A percentile compares a stretch with the other conserved stretches of the same genome.
phyloP scores from a whole-genome alignment of 2,329 filamentous ascomycete genomes.

The Aspergillus ibericus region DNA sequence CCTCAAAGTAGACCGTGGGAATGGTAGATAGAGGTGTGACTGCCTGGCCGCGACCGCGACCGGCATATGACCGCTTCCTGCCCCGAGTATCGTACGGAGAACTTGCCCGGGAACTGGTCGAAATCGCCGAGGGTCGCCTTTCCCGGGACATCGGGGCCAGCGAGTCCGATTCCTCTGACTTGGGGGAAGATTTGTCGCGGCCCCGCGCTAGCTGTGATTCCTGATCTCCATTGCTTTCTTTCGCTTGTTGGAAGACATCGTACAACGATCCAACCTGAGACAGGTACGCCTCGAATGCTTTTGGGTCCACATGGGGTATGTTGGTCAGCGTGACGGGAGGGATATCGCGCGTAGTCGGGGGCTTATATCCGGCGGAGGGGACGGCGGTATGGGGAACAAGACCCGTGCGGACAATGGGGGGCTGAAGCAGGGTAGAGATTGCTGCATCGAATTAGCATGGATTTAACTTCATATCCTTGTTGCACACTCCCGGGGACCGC shows the following conservation, averaged over 20 bases:
- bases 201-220: slow-evolving; percentile 48
- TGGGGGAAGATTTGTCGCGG: slow-evolving; percentile 44
- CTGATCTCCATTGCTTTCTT: slow-evolving; percentile 71
- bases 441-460: slow-evolving; percentile 50
- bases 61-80: slow-evolving; percentile 53
- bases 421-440: slow-evolving; percentile 90
- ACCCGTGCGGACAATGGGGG: slow-evolving; percentile 85
- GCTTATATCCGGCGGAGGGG: slow-evolving; percentile 70
- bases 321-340: slow-evolving; percentile 90
- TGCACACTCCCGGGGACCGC: not conserved
- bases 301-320: slow-evolving; percentile 74
- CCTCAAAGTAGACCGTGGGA: slow-evolving; percentile 89
- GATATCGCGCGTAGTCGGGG: slow-evolving; percentile 84
- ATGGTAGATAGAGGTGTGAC: slow-evolving; percentile 89
- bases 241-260: slow-evolving; percentile 81
- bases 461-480: not conserved
- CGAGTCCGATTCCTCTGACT: slow-evolving; percentile 52
- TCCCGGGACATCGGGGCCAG: slow-evolving; percentile 48
- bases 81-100: slow-evolving; percentile 53
- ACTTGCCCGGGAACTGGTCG: slow-evolving; percentile 43
- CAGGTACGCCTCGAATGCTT: slow-evolving; percentile 81
- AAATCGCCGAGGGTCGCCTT: slow-evolving; percentile 42
- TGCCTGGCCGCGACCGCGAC: slow-evolving; percentile 62
- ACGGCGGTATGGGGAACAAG: slow-evolving; percentile 73
- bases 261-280: slow-evolving; percentile 83